A percentile compares a stretch with the other conserved stretches of the same genome.
phyloP scores from a whole-genome alignment of 2,329 filamentous ascomycete species.

The Catunica adiposa region DNA sequence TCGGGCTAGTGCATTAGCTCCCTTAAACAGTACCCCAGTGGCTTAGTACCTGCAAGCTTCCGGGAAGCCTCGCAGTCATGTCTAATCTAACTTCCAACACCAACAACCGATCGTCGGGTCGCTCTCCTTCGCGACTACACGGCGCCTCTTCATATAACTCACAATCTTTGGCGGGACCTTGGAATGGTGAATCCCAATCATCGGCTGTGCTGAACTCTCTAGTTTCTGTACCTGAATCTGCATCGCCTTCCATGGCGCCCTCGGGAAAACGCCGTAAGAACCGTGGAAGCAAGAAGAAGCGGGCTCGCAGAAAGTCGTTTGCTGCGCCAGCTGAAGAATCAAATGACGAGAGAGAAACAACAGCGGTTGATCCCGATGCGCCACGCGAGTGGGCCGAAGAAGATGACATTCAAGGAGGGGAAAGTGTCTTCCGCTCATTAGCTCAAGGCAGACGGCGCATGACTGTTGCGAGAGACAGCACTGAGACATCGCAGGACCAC shows the following conservation, averaged over 20 bases:
- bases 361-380: slow-evolving; percentile 5
- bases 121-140: not conserved
- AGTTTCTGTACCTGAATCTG: too few relatives aligned
- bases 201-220: not conserved
- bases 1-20: not conserved
- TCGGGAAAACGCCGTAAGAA: slow-evolving; percentile 46
- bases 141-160: not conserved
- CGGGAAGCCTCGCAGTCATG: not conserved
- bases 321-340: slow-evolving; percentile 43
- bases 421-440: slow-evolving; percentile 9
- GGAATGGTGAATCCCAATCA: not conserved
- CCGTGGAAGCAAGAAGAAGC: slow-evolving; percentile 62
- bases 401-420: slow-evolving; percentile 10
- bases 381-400: slow-evolving; percentile 8
- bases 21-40: not conserved
- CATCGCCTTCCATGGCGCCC: slow-evolving; percentile 12
- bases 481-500: not conserved
- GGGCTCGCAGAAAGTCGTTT: slow-evolving; percentile 64
- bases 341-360: slow-evolving; percentile 22
- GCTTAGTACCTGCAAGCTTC: not conserved
- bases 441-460: slow-evolving; percentile 13
- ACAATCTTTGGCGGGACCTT: not conserved
- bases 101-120: not conserved
- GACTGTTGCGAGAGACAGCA: not conserved
- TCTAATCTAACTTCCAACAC: not conserved